Evolutionary conservation across 371 early-diverging fungal species (phyloP), one percentile per base, ranked within the genome.

Genomic region (Choanephora cucurbitarum): DNA sequence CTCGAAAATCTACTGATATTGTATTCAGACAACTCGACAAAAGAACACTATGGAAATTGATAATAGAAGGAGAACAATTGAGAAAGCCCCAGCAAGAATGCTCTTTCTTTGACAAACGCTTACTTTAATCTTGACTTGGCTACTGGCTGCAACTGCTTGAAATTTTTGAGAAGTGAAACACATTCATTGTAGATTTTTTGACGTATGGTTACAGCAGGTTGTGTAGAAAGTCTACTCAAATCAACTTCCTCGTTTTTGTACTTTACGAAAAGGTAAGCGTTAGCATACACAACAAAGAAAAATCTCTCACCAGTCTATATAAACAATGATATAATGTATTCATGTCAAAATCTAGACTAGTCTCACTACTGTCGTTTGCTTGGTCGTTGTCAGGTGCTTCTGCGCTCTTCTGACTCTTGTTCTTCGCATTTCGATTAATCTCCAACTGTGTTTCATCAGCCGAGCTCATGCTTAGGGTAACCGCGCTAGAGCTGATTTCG

Each of bases 111-210:
- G 28, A 7, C 28, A 28, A 28, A 28, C 3, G 28, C 28, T 50
- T 50, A 50, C 50, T 39, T 23, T 21, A 37, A 22, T 24, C 39
- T 50, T 50, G 50, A 50, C 50, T 50, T 50, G 40, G 37, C 50
- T 50, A 50, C 14, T 40, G 50, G 50, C 37, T 37, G 37, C 39
- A 50, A 40, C 23, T 50, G 40, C 39, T 50, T 50, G 50, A 39
- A 50, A 7, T 37, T 49, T 21, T 49, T 49, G 39, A 39, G 50
- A 22, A 49, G 39, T 39, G 18, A 17, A 39, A 49, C 39, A 39
- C 50, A 49, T 49, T 49, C 40, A 39, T 49, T 49, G 50, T 49
- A 49, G 39, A 49, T 37, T 49, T 49, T 49, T 49, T 39, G 50
- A 15, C 39, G 22, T 39, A 49, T 49, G 39, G 50, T 49, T 49